These are phyloP conservation scores for Leersia perrieri DNA, from an alignment of 176 grass and related monocot genomes.

Conservation along the genomic window DNA sequence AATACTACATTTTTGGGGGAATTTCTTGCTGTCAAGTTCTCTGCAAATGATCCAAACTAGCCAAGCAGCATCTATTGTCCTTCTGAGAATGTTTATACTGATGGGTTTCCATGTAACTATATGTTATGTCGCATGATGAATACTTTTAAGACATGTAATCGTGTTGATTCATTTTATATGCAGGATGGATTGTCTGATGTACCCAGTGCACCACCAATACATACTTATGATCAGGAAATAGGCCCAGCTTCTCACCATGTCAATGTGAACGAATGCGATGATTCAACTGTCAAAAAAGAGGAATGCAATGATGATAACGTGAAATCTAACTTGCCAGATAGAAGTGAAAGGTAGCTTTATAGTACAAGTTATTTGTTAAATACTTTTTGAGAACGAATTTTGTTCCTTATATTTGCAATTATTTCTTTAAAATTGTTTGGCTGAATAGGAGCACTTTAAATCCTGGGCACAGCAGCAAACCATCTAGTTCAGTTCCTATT, in stretches of 20 bases:
- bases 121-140: background rate
- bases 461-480: constrained; percentile 40
- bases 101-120: constrained; percentile 7
- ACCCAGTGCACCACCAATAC: constrained; percentile 92
- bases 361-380: constrained; percentile 4
- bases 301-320: constrained; percentile 26
- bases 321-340: constrained; percentile 37
- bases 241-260: constrained; percentile 37
- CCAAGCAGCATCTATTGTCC: background rate
- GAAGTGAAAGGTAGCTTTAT: constrained; percentile 61
- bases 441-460: constrained; percentile 39
- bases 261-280: constrained; percentile 28
- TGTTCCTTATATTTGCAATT: constrained; percentile 21
- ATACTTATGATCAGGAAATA: constrained; percentile 68
- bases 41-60: background rate
- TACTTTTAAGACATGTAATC: background rate
- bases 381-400: constrained; percentile 4
- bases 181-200: constrained; percentile 69
- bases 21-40: background rate
- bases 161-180: constrained; percentile 6
- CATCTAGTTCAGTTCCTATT: constrained; percentile 72
- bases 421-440: constrained; percentile 27
- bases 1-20: background rate
- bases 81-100: background rate
- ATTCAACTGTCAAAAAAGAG: constrained; percentile 43